Base-by-base conservation (phyloP, 495 filamentous ascomycete species). In the Penicillium crystallinum region DNA sequence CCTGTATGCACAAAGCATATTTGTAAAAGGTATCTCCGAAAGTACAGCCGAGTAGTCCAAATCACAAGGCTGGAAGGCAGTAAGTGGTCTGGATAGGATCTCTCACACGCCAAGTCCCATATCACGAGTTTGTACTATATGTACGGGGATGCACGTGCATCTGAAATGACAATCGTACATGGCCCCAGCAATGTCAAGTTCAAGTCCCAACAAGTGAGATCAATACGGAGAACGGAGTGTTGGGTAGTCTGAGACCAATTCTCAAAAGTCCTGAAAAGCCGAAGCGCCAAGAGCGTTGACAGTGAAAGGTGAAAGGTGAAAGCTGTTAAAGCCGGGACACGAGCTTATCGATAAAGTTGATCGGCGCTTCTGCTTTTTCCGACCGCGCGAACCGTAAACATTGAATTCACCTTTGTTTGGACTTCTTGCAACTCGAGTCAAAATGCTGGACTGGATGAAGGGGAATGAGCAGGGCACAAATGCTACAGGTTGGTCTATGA, bases 371-470 rank as follows among this genome's bases (percentile, higher is more conserved):
- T 49, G 25, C 40, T 56, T 58, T 56, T 54, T 39, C 37, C 58
- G 37, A 22, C 48, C 52, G 53, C 61, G 61, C 52, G 52, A 51
- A 47, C 44, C 53, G 46, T 57, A 63, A 63, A 63, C 60, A 62
- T 37, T 17, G 33, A 11, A 52, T 6, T 25, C 25, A 49, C 27
- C 46, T 33, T 43, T 48, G 19, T 34, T 40, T 48, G 17, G 21
- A 27, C 29, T 35, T 25, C 21, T 38, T 18, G 29, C 25, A 25
- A 41, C 22, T 21, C 45, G 29, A 50, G 58, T 39, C 68, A 72
- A 55, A 22, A 82, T 82, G 79, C 68, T 82, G 59, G 77, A 78
- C 62, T 82, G 80, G 63, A 66, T 66, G 53, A 64, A 59, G 76
- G 75, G 76, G 66, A 67, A 77, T 45, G 74, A 75, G 65, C 67